These are phyloP conservation scores for Barnettozyma sucrosica DNA, from an alignment of 805 yeast genomes.

Conservation along the genomic window DNA sequence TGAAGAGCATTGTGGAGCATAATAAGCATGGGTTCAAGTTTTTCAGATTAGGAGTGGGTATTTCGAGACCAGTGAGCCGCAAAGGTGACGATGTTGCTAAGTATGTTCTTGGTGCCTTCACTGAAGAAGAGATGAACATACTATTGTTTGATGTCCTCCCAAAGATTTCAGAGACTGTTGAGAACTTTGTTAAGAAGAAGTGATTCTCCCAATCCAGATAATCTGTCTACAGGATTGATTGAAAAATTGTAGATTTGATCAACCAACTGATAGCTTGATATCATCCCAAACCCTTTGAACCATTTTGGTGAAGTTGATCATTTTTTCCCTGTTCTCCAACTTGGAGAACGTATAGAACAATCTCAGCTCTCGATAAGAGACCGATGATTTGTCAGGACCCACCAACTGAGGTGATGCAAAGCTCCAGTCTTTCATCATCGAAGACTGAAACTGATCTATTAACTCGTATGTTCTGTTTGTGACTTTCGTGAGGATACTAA, in stretches of 20 bases:
- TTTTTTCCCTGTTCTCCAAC: slow-evolving; percentile 1
- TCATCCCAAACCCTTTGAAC: slow-evolving; percentile 9
- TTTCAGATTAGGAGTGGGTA: slow-evolving; percentile 69
- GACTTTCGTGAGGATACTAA: slow-evolving; percentile 28
- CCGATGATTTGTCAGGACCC: slow-evolving; percentile 3
- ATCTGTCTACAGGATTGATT: background rate
- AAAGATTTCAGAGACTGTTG: slow-evolving; percentile 33
- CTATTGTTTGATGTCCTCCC: slow-evolving; percentile 38
- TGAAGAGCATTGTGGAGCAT: slow-evolving; percentile 46
- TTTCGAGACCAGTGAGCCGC: slow-evolving; percentile 56
- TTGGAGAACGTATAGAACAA: slow-evolving; percentile 6
- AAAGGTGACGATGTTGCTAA: slow-evolving; percentile 40
- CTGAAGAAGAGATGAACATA: slow-evolving; percentile 35
- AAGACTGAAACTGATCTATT: slow-evolving; percentile 11
- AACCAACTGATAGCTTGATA: background rate
- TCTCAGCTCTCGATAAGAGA: slow-evolving; percentile 9
- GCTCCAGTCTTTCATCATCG: slow-evolving; percentile 19
- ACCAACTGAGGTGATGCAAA: slow-evolving; percentile 12
- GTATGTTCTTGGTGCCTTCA: slow-evolving; percentile 57
- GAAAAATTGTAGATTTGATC: background rate
- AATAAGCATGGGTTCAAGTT: slow-evolving; percentile 29
- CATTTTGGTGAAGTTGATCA: background rate
- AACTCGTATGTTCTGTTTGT: slow-evolving; percentile 21
- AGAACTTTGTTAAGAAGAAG: slow-evolving; percentile 45
- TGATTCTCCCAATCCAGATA: slow-evolving; percentile 6